A percentile compares a stretch with the other conserved stretches of the same genome.
These are phyloP conservation scores for Aspergillus sp. DNA, from an alignment of 2,329 filamentous ascomycete genomes.

Conservation along the genomic window DNA sequence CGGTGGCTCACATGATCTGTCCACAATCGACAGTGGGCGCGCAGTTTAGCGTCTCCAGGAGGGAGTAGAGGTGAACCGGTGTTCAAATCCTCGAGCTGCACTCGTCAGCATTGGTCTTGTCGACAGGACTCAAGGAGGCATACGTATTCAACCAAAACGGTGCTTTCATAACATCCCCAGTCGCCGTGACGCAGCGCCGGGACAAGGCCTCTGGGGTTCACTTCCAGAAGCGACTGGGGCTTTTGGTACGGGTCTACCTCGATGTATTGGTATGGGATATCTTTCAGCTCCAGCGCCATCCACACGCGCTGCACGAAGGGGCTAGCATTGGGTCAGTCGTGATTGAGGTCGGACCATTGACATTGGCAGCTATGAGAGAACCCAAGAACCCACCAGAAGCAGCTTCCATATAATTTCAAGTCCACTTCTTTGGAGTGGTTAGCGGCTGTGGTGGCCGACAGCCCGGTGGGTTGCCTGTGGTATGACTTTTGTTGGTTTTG, in stretches of 20 bases:
- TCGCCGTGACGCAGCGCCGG: conserved; percentile 68
- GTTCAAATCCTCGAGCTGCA: conserved; percentile 64
- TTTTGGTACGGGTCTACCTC: conserved; percentile 75
- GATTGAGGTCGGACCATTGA: neutral
- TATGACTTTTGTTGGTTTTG: conserved; percentile 55
- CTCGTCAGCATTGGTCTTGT: neutral
- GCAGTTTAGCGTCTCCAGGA: conserved; percentile 52
- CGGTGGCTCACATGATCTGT: conserved; percentile 58
- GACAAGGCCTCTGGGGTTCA: conserved; percentile 66
- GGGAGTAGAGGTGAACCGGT: conserved; percentile 55
- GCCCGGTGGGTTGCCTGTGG: conserved; percentile 62
- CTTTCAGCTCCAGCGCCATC: conserved; percentile 77
- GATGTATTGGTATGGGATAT: conserved; percentile 72
- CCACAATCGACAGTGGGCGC: conserved; percentile 71
- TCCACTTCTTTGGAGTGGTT: conserved; percentile 61
- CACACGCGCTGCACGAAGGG: conserved; percentile 82
- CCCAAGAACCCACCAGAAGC: conserved; percentile 59
- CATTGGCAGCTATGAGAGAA: neutral
- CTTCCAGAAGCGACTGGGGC: conserved; percentile 59
- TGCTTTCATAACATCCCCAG: conserved; percentile 75
- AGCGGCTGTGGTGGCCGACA: conserved; percentile 58
- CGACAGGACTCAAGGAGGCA: conserved; percentile 13
- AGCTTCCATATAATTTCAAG: conserved; percentile 70
- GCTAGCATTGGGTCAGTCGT: conserved; percentile 32
- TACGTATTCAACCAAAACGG: conserved; percentile 77